Percentiles rank a stretch among this genome's conserved stretches.
These are phyloP conservation scores for Inonotus obliquus DNA, from an alignment of 1,284 basidiomycete genomes.

Conservation along the genomic window DNA sequence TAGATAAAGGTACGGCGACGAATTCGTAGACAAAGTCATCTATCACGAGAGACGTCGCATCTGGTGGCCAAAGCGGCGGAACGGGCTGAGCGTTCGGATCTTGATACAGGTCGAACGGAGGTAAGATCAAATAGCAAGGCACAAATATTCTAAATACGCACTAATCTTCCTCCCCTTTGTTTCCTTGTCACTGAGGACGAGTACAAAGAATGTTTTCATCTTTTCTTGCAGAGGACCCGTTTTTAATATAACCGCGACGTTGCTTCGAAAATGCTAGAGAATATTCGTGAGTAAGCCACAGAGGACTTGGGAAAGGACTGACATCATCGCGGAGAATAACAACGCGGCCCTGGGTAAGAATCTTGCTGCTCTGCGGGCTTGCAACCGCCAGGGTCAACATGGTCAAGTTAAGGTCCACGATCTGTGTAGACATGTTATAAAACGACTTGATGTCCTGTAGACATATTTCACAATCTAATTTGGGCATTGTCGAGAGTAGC, in stretches of 20 bases:
- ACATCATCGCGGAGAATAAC: constrained; percentile 84
- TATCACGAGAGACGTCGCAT: constrained; percentile 38
- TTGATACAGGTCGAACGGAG: constrained; percentile 28
- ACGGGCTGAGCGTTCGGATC: constrained; percentile 59
- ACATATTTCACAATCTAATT: constrained; percentile 69
- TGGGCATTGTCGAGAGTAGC: constrained; percentile 58
- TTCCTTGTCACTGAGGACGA: constrained; percentile 70
- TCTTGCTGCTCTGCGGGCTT: constrained; percentile 66
- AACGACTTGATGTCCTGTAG: constrained; percentile 64
- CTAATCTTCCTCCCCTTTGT: constrained; percentile 56
- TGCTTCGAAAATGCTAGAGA: constrained; percentile 73
- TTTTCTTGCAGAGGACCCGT: constrained; percentile 55
- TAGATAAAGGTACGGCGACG: constrained; percentile 62
- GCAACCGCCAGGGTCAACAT: constrained; percentile 63
- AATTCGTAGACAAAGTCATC: constrained; percentile 69
- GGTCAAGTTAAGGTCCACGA: constrained; percentile 62
- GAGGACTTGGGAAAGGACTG: constrained; percentile 26
- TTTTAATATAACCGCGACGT: constrained; percentile 75
- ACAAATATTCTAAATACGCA: constrained; percentile 26
- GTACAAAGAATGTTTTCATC: constrained; percentile 60
- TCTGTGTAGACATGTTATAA: constrained; percentile 73
- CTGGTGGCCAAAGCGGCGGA: constrained; percentile 74
- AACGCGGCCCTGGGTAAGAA: constrained; percentile 72
- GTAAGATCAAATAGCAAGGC: background rate
- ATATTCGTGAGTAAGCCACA: background rate